Evolutionary conservation across 257 asterid species (phyloP), one percentile per base, ranked within the genome.

Genomic region (Gentiana straminea): DNA sequence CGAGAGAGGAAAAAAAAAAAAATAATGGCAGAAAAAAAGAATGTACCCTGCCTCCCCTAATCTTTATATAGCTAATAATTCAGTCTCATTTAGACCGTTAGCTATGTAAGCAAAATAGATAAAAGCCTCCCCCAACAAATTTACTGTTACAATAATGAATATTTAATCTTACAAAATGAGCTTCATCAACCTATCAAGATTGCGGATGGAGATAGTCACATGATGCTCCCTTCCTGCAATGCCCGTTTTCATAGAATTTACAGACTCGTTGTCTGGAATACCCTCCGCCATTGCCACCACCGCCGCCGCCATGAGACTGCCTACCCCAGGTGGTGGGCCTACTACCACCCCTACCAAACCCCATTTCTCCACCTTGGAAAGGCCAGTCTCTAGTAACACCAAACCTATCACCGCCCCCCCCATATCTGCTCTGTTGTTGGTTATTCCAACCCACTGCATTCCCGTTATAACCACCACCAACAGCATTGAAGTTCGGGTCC

Each of bases 191-290:
- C 67, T 13, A 35, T 24, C 24, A 43, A 33, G 15, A 51, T 88
- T 70, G 84, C 0, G 93, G 93, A 63, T 92, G 98, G 35, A 81
- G 82, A 64, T 87, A 87, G 62, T 81, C 95, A 5, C 98, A 92
- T 9, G 79, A 86, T 4, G 97, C 86, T 2, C 98, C 98, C 73
- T 92, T 92, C 67, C 72, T 83, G 86, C 98, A 92, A 54, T 67
- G 94, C 35, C 97, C 98, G 41, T 86, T 81, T 68, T 79, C 98
- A 7, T 81, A 87, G 67, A 87, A 92, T 67, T 85, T 92, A 54
- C 98, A 92, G 35, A 92, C 81, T 49, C 98, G 73, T 51, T 91
- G 92, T 66, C 91, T 78, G 3, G 88, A 63, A 66, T 86, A 80
- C 34, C 94, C 94, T 36, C 91, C 83, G 32, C 60, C 75, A 24